Evolutionary conservation across 768 basidiomycete species (phyloP), one percentile per base, ranked within the genome.

Genomic region (Psilocybe tampanensis): DNA sequence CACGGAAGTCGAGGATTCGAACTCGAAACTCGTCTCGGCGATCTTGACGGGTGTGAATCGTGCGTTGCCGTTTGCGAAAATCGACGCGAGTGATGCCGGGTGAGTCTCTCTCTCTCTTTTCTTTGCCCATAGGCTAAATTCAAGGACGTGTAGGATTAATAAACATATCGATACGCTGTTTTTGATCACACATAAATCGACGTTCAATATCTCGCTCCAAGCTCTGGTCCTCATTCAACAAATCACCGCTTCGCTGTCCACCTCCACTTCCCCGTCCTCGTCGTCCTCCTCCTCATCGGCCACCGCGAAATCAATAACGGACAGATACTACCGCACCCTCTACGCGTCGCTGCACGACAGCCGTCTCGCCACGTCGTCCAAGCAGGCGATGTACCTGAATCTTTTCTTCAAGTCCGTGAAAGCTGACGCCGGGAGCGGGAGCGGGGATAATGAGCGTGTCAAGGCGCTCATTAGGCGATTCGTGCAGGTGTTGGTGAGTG

Each of bases 321-420:
- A 88, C 60, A 76, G 90, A 17, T 92, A 86, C 67, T 92, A 88
- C 73, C 87, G 94, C 39, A 86, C 93, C 0, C 76, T 99, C 0
- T 99, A 98, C 63, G 84, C 87, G n/a, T 94, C 94, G 2, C 76
- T 99, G 4, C 84, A 89, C 47, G 96, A 99, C 64, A 74, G 78
- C 1, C 86, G 96, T 13, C 81, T 99, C 1, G 80, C 87, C 2
- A 78, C 80, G 2, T 94, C 94, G 12, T 90, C 89, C 2, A 98
- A 98, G 67, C 95, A 98, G 69, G 94, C 95, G 5, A 91, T 98
- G 88, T 98, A 96, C 71, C 82, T 99, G 54, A 98, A 98, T 68
- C 73, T 99, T 17, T 71, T 98, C 18, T 95, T 95, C 83, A 95
- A 92, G 64, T 88, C 91, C 2, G 73, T 97, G 61, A 96, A 95